Evolutionary conservation across 495 filamentous ascomycete species (phyloP), one percentile per base, ranked within the genome.

Genomic region (Talaromyces adpressus): DNA sequence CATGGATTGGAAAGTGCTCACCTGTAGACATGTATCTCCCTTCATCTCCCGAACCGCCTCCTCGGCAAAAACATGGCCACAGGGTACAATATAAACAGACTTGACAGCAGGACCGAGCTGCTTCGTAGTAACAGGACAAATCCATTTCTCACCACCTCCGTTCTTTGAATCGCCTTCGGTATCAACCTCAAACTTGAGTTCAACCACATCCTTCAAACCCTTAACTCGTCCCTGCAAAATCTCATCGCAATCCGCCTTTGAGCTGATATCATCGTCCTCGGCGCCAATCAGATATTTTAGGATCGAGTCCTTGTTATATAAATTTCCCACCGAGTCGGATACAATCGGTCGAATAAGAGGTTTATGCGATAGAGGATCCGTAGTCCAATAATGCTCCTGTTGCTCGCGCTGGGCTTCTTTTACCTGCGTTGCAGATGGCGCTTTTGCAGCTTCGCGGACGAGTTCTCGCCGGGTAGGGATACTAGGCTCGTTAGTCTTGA

Each of bases 381-480:
- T 88, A 0, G 80, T 85, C 94, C 94, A 98, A 72, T 84, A 83
- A 72, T 98, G 89, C 67, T 86, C 83, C 73, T 91, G 89, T 32
- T 87, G 86, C 70, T 96, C 92, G 72, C 87, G 84, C 69, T 88
- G 89, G 3, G 89, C 85, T 68, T 93, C 92, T 77, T 97, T 98
- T 9, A 97, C 73, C 76, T 98, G 90, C 45, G 90, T 88, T n/a
- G 91, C 88, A 39, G 87, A 95, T 29, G 89, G 91, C 39, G 82
- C 81, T 56, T 89, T 87, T 29, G 91, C 90, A 36, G 92, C 91
- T 73, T 90, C 87, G 68, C 92, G 91, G 74, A 98, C 94, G 36
- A 99, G 89, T 73, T 99, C 94, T 60, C 94, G 89, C 32, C 94
- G 91, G 57, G 88, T 97, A 12, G 94, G 94, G 64, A 99, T 99